Conservation (phyloP, 2,329 filamentous ascomycete species). For the Hypoxylon rubiginosum region DNA sequence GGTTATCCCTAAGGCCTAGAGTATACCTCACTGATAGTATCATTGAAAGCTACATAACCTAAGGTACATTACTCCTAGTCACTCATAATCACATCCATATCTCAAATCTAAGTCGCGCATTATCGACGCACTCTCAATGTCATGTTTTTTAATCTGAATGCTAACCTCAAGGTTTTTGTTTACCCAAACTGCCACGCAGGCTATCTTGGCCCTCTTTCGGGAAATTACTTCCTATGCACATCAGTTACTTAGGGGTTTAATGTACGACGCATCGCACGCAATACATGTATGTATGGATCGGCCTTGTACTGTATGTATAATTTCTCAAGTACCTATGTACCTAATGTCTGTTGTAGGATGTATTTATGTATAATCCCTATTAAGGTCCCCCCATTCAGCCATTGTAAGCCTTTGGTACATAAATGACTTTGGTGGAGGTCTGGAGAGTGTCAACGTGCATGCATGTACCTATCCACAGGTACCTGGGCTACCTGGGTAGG, state of each 20-base stretch:
- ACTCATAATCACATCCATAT: neutral
- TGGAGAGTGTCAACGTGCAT: neutral
- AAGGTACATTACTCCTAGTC: neutral
- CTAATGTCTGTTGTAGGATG: too few relatives aligned
- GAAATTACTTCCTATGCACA: conserved; percentile 43
- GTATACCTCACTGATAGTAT: neutral
- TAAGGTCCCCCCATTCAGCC: too few relatives aligned
- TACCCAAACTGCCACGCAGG: conserved; percentile 11
- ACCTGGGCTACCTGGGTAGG: conserved; percentile 13
- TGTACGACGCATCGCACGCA: conserved; percentile 32
- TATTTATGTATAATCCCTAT: neutral
- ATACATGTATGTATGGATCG: conserved; percentile 22
- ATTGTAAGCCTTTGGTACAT: neutral
- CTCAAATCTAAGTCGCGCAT: conserved; percentile 5
- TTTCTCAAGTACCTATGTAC: conserved; percentile 16
- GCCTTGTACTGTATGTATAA: conserved; percentile 25
- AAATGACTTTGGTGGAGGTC: conserved; percentile 1
- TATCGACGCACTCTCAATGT: conserved; percentile 18
- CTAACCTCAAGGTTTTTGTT: conserved; percentile 17
- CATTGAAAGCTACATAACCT: neutral
- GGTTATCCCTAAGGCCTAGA: neutral
- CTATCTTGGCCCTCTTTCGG: conserved; percentile 30
- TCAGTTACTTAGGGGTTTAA: conserved; percentile 35
- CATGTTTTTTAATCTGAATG: neutral
- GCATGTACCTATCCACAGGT: neutral